phyloP scores from a whole-genome alignment of 495 filamentous ascomycete genomes.

The Tuber borchii region DNA sequence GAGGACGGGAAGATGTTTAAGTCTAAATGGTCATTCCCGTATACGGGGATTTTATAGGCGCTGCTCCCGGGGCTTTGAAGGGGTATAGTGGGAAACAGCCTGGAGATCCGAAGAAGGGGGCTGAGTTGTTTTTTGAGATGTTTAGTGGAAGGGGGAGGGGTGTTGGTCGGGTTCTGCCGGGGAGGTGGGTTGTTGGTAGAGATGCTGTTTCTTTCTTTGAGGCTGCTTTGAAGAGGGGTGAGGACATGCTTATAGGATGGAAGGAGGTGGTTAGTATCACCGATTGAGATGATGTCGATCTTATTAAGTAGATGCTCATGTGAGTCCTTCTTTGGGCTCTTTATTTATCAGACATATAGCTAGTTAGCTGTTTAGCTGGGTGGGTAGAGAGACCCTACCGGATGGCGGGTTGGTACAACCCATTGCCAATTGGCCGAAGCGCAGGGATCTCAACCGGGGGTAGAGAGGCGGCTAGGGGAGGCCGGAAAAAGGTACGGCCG shows the following conservation, averaged over 20 bases:
- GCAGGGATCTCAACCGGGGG: too few species aligned
- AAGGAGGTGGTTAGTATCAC: not conserved
- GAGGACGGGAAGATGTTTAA: not conserved
- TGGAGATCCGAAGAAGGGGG: constrained; percentile 43
- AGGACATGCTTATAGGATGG: not conserved
- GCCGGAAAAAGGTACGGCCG: too few species aligned
- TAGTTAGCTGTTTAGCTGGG: not conserved
- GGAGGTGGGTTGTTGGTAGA: not conserved
- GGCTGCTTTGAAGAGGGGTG: not conserved
- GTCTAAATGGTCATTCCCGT: not conserved
- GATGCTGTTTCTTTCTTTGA: not conserved
- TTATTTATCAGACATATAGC: not conserved
- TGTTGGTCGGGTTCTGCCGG: not conserved
- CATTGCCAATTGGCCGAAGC: too few species aligned
- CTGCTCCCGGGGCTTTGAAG: not conserved
- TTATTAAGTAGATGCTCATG: not conserved
- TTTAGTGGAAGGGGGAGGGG: constrained; percentile 26
- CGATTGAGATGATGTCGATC: not conserved
- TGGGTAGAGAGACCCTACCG: too few species aligned
- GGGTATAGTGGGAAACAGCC: constrained; percentile 38
- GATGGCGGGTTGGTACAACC: too few species aligned
- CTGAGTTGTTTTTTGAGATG: constrained; percentile 43
- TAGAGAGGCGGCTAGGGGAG: too few species aligned
- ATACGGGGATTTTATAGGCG: not conserved
- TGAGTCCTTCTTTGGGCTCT: not conserved